A percentile compares a stretch with the other conserved stretches of the same genome.
Conservation (phyloP, 192 early-diverging fungal species). For the Coemansia biformis region DNA sequence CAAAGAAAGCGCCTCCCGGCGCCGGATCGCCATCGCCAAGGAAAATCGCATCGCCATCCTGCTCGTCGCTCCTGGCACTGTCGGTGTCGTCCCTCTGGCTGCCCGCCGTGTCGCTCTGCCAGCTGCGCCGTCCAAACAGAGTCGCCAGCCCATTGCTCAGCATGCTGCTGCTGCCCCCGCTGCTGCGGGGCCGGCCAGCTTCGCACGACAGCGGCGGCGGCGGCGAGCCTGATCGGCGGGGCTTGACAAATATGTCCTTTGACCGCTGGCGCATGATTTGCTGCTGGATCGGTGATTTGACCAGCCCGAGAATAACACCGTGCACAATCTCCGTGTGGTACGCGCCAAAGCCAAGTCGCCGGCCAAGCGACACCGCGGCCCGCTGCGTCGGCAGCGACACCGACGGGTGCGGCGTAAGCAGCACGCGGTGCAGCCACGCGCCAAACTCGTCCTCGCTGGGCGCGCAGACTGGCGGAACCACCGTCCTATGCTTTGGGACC, state of each 20-base stretch:
- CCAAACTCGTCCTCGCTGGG: conserved; percentile 20
- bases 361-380: conserved; percentile 31
- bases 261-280: conserved; percentile 32
- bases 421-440: conserved; percentile 49
- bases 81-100: not conserved
- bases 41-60: conserved; percentile 2
- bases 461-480: conserved; percentile 10
- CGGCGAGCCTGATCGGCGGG: conserved; percentile 9
- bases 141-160: conserved; percentile 24
- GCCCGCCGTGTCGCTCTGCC: conserved; percentile 12
- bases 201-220: not conserved
- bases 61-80: not conserved
- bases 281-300: conserved; percentile 27
- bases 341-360: conserved; percentile 26
- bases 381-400: conserved; percentile 46
- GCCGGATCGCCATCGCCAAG: not conserved
- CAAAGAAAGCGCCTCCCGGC: conserved; percentile 15
- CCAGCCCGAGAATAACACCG: conserved; percentile 41
- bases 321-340: conserved; percentile 52
- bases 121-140: conserved; percentile 34
- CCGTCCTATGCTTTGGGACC: not conserved
- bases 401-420: conserved; percentile 37
- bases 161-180: conserved; percentile 2
- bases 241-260: conserved; percentile 40
- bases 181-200: not conserved